phyloP scores from a whole-genome alignment of 352 stramenopile genomes.

The Phytophthora melonis region DNA sequence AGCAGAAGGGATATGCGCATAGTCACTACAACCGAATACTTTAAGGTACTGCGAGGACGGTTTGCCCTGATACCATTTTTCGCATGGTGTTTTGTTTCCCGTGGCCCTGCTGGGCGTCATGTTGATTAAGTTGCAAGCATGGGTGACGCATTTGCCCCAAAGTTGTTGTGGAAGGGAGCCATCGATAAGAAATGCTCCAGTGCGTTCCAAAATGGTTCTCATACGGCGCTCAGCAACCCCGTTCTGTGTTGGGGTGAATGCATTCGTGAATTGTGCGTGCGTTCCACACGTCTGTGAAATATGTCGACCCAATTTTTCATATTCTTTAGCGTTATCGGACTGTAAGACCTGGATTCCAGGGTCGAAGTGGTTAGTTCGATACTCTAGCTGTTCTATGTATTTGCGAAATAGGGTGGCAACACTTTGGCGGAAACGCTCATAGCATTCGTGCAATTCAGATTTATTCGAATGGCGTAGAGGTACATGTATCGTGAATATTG shows the following conservation, averaged over 20 bases:
- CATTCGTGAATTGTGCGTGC: background rate
- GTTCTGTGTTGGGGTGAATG: background rate
- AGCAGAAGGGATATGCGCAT: background rate
- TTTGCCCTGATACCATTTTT: conserved; percentile 1
- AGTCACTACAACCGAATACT: background rate
- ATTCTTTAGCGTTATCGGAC: background rate
- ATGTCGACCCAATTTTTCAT: background rate
- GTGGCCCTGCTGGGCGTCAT: background rate
- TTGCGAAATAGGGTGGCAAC: background rate
- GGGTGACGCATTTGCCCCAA: background rate
- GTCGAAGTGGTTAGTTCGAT: background rate
- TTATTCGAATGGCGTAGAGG: background rate
- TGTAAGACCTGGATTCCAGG: background rate
- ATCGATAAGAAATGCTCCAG: background rate
- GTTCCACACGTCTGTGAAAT: background rate
- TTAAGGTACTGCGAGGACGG: background rate
- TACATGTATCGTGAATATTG: background rate
- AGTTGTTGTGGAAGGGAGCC: background rate
- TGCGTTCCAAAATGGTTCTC: background rate
- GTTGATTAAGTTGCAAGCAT: background rate
- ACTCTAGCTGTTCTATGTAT: background rate
- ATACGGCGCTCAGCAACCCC: background rate
- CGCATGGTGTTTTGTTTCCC: background rate
- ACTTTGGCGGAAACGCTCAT: background rate
- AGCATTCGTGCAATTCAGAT: background rate